phyloP scores from a whole-genome alignment of 2,329 filamentous ascomycete species.

The Alternaria sp. region DNA sequence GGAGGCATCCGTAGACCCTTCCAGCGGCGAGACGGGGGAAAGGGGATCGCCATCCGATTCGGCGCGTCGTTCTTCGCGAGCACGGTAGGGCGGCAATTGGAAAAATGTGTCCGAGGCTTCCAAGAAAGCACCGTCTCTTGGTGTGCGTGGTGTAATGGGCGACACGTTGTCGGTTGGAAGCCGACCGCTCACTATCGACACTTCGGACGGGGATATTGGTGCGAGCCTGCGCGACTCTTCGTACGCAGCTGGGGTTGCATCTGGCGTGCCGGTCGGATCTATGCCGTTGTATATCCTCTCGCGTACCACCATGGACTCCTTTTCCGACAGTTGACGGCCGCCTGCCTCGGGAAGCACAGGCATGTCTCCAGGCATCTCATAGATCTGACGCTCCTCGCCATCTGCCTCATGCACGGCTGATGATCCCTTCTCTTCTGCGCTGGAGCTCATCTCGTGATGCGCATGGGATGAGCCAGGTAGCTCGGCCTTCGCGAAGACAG shows the following conservation, averaged over 20 bases:
- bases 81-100: slow-evolving; percentile 32
- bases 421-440: slow-evolving; percentile 24
- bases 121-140: slow-evolving; percentile 40
- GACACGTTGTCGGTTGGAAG: slow-evolving; percentile 30
- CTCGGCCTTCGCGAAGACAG: slow-evolving; percentile 56
- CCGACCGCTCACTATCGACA: slow-evolving; percentile 38
- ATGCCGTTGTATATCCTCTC: slow-evolving; percentile 56
- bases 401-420: slow-evolving; percentile 41
- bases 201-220: slow-evolving; percentile 34
- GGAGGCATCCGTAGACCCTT: slow-evolving; percentile 34
- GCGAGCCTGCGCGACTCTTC: slow-evolving; percentile 31
- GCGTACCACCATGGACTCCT: slow-evolving; percentile 55
- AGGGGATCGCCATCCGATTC: slow-evolving; percentile 41
- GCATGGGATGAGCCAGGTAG: slow-evolving; percentile 43
- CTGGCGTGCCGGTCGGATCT: slow-evolving; percentile 35
- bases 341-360: slow-evolving; percentile 59
- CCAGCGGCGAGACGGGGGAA: slow-evolving; percentile 46
- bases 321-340: slow-evolving; percentile 55
- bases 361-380: slow-evolving; percentile 63
- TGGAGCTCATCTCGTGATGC: slow-evolving; percentile 22
- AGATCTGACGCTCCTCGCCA: slow-evolving; percentile 48
- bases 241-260: slow-evolving; percentile 24
- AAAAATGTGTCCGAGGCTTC: slow-evolving; percentile 42
- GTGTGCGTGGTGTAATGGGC: slow-evolving; percentile 41
- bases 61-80: slow-evolving; percentile 25